Base-by-base conservation (phyloP, 352 stramenopile species). In the Pythium myriotylum region DNA sequence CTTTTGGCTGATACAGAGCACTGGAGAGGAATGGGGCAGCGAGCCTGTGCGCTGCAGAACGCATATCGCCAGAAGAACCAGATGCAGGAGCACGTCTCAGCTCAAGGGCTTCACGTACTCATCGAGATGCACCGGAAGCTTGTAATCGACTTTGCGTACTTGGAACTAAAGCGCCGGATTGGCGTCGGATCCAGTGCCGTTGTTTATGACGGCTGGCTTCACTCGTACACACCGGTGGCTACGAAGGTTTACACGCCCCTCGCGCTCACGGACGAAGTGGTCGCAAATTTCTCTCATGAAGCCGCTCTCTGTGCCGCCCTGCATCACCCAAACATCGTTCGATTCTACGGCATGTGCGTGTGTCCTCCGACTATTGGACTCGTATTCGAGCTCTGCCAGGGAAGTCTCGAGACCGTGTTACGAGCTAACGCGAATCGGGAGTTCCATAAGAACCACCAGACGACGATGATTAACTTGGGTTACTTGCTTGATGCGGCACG, bases 231-330 rank as follows among this genome's bases (percentile, higher is more conserved):
- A 7, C 62, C 42, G 2, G 77, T 89, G 5, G 79, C 79, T 0
- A 59, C 84, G 53, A 87, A 87, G 27, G 67, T 86, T 22, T 89
- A 77, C 66, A 79, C 67, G 10, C 80, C 80, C 17, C 41, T 64
- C 4, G 61, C 64, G 17, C 59, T 88, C 20, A 69, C 54, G 1
- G 71, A 84, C 22, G 69, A 76, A 2, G 69, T 62, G 4, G 59
- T 89, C 22, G 58, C 70, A 0, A 54, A 54, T 12, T 84, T 87
- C 52, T 73, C 70, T 4, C 69, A 76, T 24, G 79, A 89, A 62
- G 70, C 74, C 2, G 67, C 67, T 19, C 58, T 89, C 7, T 78
- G 69, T 17, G 62, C 70, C 10, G 59, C 59, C 5, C 48, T 89
- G 13, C 49, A 68, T 4, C 77, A 87, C 41, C 67, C 62, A 0